A percentile compares a stretch with the other conserved stretches of the same genome.
phyloP scores from a whole-genome alignment of 768 basidiomycete species.

The Mycena vulgaris region DNA sequence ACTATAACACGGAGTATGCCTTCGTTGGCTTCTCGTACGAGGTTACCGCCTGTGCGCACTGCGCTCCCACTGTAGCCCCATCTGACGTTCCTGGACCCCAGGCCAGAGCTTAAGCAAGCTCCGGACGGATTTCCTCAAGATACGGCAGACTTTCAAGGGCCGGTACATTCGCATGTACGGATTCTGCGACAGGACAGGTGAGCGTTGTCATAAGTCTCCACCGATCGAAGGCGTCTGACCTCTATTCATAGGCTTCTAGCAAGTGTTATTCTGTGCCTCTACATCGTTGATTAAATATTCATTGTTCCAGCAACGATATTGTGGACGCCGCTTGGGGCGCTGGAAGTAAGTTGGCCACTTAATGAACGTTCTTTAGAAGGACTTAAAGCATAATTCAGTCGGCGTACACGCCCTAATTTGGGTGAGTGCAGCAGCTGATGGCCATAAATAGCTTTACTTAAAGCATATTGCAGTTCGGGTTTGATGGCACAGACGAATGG shows the following conservation, averaged over 20 bases:
- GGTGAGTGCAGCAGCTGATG: conserved; percentile 57
- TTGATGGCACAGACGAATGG: conserved; percentile 65
- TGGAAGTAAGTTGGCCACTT: conserved; percentile 42
- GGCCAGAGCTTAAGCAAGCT: conserved; percentile 72
- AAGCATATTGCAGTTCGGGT: conserved; percentile 59
- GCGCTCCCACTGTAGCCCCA: background rate
- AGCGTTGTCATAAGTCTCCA: background rate
- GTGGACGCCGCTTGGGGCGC: conserved; percentile 79
- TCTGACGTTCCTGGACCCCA: conserved; percentile 48
- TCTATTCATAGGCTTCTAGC: conserved; percentile 59
- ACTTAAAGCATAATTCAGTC: conserved; percentile 45
- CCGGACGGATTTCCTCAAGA: conserved; percentile 70
- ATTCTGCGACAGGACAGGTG: conserved; percentile 55
- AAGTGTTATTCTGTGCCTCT: conserved; percentile 34
- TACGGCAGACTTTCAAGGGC: conserved; percentile 70
- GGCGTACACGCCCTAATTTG: conserved; percentile 84
- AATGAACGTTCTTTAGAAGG: background rate
- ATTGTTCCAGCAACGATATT: conserved; percentile 62
- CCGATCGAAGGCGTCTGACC: background rate
- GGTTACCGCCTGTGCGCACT: conserved; percentile 69
- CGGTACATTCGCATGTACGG: conserved; percentile 78
- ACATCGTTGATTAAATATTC: conserved; percentile 9
- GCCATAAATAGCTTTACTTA: background rate
- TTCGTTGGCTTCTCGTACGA: conserved; percentile 88
- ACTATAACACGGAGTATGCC: conserved; percentile 74